Percentiles rank a stretch among this genome's conserved stretches.
phyloP scores from a whole-genome alignment of 1,139 yeast species.

The Zygosaccharomyces sapae region DNA sequence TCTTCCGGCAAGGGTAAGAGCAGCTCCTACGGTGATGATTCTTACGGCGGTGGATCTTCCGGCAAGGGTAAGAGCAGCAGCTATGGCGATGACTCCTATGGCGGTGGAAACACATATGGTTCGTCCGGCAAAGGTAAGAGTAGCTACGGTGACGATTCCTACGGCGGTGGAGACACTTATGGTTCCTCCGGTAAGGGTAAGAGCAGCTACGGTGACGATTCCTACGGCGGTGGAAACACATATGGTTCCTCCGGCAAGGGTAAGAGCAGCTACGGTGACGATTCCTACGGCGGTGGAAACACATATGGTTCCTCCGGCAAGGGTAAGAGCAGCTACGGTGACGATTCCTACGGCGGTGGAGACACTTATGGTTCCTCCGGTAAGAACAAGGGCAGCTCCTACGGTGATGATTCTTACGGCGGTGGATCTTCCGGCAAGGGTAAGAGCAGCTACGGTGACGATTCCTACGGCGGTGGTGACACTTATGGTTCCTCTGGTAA shows the following conservation, averaged over 20 bases:
- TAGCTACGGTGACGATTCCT: too few relatives aligned
- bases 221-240: conserved; percentile 12
- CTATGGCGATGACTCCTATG: too few relatives aligned
- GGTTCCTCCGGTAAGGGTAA: too few relatives aligned
- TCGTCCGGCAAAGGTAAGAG: too few relatives aligned
- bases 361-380: not conserved
- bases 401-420: conserved; percentile 24
- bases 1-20: too few relatives aligned
- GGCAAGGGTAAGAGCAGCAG: too few relatives aligned
- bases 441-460: conserved; percentile 12
- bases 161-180: too few relatives aligned
- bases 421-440: conserved; percentile 22
- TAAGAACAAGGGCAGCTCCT: too few relatives aligned
- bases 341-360: not conserved
- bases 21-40: too few relatives aligned
- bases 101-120: too few relatives aligned
- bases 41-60: too few relatives aligned
- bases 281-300: conserved; percentile 14
- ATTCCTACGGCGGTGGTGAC: conserved; percentile 20
- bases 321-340: conserved; percentile 20
- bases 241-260: conserved; percentile 12
- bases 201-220: conserved; percentile 1
- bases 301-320: conserved; percentile 34
- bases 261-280: too few relatives aligned
- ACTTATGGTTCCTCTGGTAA: conserved; percentile 21